These are phyloP conservation scores for Condylostoma magnum DNA, from an alignment of 169 alveolate species.

Conservation along the genomic window DNA sequence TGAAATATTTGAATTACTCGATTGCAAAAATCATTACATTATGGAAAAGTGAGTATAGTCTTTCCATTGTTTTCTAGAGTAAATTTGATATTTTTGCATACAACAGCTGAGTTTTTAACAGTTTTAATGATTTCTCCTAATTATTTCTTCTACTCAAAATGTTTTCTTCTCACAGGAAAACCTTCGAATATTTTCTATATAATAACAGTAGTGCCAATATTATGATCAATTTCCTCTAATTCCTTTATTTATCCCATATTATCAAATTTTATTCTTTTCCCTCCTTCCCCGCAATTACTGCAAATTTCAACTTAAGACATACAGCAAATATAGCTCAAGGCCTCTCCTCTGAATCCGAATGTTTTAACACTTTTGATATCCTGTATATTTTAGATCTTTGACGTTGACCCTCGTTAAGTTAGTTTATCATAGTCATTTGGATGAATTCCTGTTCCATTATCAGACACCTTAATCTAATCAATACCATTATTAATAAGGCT, in stretches of 20 bases:
- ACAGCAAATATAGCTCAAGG: constrained; percentile 75
- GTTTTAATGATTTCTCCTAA: constrained; percentile 25
- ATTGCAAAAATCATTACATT: neutral
- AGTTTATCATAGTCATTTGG: constrained; percentile 28
- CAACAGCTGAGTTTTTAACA: neutral
- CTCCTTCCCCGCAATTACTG: constrained; percentile 41
- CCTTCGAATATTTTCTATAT: constrained; percentile 31
- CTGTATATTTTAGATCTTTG: constrained; percentile 89
- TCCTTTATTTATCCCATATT: constrained; percentile 35
- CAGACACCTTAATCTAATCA: constrained; percentile 88
- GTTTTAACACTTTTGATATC: constrained; percentile 87
- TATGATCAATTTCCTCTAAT: constrained; percentile 30
- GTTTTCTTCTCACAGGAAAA: constrained; percentile 25
- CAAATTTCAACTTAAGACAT: constrained; percentile 60
- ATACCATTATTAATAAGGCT: constrained; percentile 85
- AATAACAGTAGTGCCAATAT: constrained; percentile 42
- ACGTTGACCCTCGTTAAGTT: constrained; percentile 89
- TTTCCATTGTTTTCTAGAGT: neutral
- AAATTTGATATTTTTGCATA: neutral
- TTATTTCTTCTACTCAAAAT: constrained; percentile 21
- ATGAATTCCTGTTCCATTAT: constrained; percentile 92
- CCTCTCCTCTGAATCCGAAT: constrained; percentile 96
- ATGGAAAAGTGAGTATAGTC: neutral
- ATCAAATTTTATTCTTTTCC: constrained; percentile 42
- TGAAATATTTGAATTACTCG: neutral